Evolutionary conservation across 768 basidiomycete genomes (phyloP).

Genomic region (Suillus cothurnatus): DNA sequence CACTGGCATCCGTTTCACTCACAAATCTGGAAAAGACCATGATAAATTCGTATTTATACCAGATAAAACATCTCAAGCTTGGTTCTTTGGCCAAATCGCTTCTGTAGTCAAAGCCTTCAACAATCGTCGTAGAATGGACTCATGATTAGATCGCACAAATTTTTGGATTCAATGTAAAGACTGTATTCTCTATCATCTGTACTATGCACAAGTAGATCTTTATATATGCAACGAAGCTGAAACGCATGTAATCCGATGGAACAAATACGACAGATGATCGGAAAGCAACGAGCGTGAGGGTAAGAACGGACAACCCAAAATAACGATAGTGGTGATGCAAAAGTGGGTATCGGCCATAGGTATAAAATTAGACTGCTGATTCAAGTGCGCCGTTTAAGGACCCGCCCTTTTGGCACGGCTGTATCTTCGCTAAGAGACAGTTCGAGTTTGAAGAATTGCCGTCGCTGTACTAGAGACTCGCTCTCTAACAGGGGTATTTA

Average conservation of each 20-base stretch:
- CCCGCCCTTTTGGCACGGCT: slow-evolving; percentile 26
- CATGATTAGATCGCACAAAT: slow-evolving; percentile 19
- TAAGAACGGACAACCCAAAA: slow-evolving; percentile 20
- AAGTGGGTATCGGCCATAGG: slow-evolving; percentile 32
- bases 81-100: slow-evolving; percentile 81
- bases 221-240: slow-evolving; percentile 29
- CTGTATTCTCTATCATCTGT: slow-evolving; percentile 27
- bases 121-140: slow-evolving; percentile 71
- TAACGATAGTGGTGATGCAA: slow-evolving; percentile 20
- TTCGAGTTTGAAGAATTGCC: slow-evolving; percentile 44
- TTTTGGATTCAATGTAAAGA: slow-evolving; percentile 15
- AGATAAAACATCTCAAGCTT: slow-evolving; percentile 71
- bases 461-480: slow-evolving; percentile 60
- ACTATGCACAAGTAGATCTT: slow-evolving; percentile 23
- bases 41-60: slow-evolving; percentile 79
- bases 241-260: slow-evolving; percentile 20
- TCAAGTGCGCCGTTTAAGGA: slow-evolving; percentile 23
- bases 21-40: slow-evolving; percentile 74
- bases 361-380: slow-evolving; percentile 16
- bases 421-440: slow-evolving; percentile 45
- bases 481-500: slow-evolving; percentile 44
- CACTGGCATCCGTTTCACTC: slow-evolving; percentile 84
- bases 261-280: slow-evolving; percentile 28
- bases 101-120: slow-evolving; percentile 79
- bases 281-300: slow-evolving; percentile 22